Evolutionary conservation across 78 protist species (phyloP).

Genomic region (Planoprotostelium fungivorum): DNA sequence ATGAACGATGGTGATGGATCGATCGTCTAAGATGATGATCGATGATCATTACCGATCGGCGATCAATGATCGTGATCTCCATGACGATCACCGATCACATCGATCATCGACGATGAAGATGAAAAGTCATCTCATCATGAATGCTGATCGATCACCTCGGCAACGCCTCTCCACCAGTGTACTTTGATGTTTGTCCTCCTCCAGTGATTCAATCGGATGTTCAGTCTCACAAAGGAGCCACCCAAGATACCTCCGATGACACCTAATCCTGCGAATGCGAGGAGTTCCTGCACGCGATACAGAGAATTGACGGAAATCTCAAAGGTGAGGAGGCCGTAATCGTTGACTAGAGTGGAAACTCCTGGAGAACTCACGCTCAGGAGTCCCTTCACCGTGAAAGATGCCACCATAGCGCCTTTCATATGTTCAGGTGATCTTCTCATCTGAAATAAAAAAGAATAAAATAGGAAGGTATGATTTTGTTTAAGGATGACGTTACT

Average conservation of each 20-base stretch:
- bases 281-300: slow-evolving; percentile 44
- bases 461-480: too few species aligned
- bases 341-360: slow-evolving; percentile 14
- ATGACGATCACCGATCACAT: too few species aligned
- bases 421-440: neutral
- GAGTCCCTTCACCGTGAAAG: slow-evolving; percentile 26
- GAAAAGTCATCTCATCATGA: neutral
- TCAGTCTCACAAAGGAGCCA: slow-evolving; percentile 46
- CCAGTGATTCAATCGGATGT: slow-evolving; percentile 28
- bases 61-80: too few species aligned
- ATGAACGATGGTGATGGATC: too few species aligned
- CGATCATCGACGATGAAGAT: neutral
- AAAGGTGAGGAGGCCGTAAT: slow-evolving; percentile 57
- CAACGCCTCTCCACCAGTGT: neutral
- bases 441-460: too few species aligned
- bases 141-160: slow-evolving; percentile 5
- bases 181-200: slow-evolving; percentile 4
- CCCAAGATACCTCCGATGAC: slow-evolving; percentile 80
- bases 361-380: slow-evolving; percentile 54
- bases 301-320: slow-evolving; percentile 32
- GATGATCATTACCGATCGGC: too few species aligned
- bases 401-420: slow-evolving; percentile 1
- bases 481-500: too few species aligned
- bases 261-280: slow-evolving; percentile 64
- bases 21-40: too few species aligned